A percentile compares a stretch with the other conserved stretches of the same genome.
These are phyloP conservation scores for Ceratocystis alfenasii DNA, from an alignment of 2,329 filamentous ascomycete genomes.

Conservation along the genomic window DNA sequence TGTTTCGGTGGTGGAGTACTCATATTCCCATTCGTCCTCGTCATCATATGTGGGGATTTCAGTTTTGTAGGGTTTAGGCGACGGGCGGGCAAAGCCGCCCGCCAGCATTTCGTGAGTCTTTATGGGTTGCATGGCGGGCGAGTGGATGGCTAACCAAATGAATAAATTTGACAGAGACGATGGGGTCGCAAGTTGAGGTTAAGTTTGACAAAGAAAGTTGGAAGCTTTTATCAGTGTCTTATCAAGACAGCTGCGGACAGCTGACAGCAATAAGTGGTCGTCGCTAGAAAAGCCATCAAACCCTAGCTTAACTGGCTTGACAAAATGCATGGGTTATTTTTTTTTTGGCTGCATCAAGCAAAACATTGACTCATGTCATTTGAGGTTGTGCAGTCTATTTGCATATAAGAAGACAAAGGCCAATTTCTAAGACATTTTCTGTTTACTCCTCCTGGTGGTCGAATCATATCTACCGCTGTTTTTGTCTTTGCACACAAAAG, in stretches of 20 bases:
- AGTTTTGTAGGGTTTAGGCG: slow-evolving; percentile 12
- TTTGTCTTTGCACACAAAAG: not conserved
- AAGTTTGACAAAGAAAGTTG: not conserved
- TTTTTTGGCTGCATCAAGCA: not conserved
- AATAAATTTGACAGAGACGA: too few species aligned
- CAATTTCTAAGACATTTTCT: not conserved
- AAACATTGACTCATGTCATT: slow-evolving; percentile 13
- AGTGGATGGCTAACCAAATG: not conserved
- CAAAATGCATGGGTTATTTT: not conserved
- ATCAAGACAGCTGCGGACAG: not conserved
- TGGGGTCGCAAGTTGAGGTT: not conserved
- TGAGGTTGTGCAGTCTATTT: not conserved
- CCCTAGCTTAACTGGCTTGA: not conserved
- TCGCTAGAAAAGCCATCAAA: not conserved
- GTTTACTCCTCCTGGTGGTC: not conserved
- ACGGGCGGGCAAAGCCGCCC: slow-evolving; percentile 15
- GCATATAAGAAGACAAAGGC: not conserved
- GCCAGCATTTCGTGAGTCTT: slow-evolving; percentile 20
- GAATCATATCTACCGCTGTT: not conserved
- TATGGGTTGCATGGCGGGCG: slow-evolving; percentile 9
- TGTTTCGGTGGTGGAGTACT: slow-evolving; percentile 52
- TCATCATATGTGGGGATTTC: slow-evolving; percentile 28
- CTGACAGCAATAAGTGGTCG: not conserved
- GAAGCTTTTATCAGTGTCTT: slow-evolving; percentile 12
- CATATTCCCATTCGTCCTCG: slow-evolving; percentile 55